phyloP scores from a whole-genome alignment of 441 rosid genomes.

The Metrosideros polymorpha region DNA sequence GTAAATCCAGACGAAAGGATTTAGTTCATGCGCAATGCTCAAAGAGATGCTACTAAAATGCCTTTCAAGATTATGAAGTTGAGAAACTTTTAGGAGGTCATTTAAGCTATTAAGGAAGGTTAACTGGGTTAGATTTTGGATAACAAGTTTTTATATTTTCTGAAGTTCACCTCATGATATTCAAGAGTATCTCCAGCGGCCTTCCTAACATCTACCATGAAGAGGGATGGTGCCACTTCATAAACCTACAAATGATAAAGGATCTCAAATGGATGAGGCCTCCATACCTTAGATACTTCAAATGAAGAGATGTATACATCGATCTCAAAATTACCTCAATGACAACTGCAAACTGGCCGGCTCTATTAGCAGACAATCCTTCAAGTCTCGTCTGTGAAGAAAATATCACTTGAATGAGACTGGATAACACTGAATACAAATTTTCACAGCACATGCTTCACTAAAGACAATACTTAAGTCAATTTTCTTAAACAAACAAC shows the following conservation, averaged over 20 bases:
- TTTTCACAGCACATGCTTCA: background rate
- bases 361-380: conserved; percentile 45
- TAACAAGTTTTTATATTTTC: background rate
- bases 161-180: conserved; percentile 65
- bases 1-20: background rate
- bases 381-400: conserved; percentile 69
- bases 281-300: background rate
- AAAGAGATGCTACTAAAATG: background rate
- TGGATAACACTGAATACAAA: background rate
- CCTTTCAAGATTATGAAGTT: background rate
- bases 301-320: background rate
- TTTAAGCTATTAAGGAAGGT: background rate
- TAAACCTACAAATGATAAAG: conserved; percentile 32
- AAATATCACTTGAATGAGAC: background rate
- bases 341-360: conserved; percentile 65
- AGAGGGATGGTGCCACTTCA: conserved; percentile 89
- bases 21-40: background rate
- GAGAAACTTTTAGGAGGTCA: background rate
- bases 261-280: background rate
- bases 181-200: conserved; percentile 90
- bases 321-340: conserved; percentile 44
- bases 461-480: background rate
- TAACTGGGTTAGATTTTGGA: background rate
- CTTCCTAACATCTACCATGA: conserved; percentile 86
- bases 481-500: background rate